Percentiles rank a stretch among this genome's conserved stretches.
Conservation (phyloP, 768 basidiomycete species). For the Lactarius pseudohatsudake region DNA sequence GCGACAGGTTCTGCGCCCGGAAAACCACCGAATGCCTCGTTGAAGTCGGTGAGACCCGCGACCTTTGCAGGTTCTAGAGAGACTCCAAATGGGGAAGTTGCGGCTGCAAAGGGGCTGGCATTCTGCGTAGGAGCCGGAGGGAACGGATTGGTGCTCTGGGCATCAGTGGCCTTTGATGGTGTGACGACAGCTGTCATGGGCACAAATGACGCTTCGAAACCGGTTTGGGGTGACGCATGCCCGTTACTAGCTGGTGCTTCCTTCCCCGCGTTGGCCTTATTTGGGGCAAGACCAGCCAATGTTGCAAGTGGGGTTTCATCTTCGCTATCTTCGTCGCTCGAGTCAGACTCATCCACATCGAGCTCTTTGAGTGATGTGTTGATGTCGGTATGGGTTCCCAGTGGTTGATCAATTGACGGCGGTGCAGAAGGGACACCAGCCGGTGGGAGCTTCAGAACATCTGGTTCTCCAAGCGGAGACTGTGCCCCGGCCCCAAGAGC, state of each 20-base stretch:
- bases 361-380: constrained; percentile 55
- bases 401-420: constrained; percentile 12
- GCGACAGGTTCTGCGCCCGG: constrained; percentile 40
- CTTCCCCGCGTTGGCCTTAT: neutral
- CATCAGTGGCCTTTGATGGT: neutral
- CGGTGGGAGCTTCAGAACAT: constrained; percentile 16
- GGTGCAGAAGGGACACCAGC: constrained; percentile 9
- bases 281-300: constrained; percentile 23
- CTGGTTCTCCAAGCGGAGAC: constrained; percentile 19
- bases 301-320: constrained; percentile 34
- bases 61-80: constrained; percentile 23
- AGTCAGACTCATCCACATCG: constrained; percentile 54
- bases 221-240: constrained; percentile 7
- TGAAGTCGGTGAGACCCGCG: constrained; percentile 57
- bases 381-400: constrained; percentile 45
- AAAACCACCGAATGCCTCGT: constrained; percentile 68
- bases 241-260: constrained; percentile 18
- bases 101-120: constrained; percentile 13
- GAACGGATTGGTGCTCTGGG: constrained; percentile 17
- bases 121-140: constrained; percentile 21
- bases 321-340: constrained; percentile 43
- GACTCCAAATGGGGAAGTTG: constrained; percentile 24
- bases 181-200: neutral
- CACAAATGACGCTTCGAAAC: constrained; percentile 1
- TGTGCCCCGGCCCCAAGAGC: constrained; percentile 5